Conservation (phyloP, 495 filamentous ascomycete genomes). For the Neurospora pannonica region DNA sequence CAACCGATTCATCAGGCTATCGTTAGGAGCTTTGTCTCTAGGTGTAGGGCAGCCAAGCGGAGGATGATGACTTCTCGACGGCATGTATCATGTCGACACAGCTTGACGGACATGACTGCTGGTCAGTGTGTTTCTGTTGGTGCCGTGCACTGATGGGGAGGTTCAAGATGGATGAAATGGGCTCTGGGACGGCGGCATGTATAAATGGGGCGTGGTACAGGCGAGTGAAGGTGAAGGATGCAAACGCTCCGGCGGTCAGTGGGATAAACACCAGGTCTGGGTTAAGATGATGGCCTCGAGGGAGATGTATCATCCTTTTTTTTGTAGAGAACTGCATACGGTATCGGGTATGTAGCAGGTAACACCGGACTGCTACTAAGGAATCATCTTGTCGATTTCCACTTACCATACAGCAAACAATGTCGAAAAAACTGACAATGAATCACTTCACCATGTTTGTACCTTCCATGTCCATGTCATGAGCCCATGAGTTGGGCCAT, state of each 20-base stretch:
- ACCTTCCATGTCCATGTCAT: not conserved
- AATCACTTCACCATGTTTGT: not conserved
- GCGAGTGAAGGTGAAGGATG: not conserved
- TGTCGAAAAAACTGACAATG: not conserved
- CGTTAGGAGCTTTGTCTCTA: slow-evolving; percentile 3
- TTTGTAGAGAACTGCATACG: not conserved
- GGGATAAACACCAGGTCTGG: not conserved
- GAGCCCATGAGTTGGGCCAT: not conserved
- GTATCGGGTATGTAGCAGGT: not conserved
- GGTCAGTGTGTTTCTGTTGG: not conserved
- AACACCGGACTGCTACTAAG: not conserved
- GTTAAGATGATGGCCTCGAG: not conserved
- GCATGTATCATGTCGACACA: not conserved
- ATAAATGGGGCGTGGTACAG: not conserved
- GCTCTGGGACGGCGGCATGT: not conserved
- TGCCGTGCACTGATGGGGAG: not conserved
- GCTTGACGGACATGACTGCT: not conserved
- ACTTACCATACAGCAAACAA: not conserved
- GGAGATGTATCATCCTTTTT: not conserved
- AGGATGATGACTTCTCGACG: slow-evolving; percentile 1
- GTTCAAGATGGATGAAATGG: not conserved
- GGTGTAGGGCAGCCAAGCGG: slow-evolving; percentile 9
- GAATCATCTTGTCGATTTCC: not conserved
- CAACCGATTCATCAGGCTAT: slow-evolving; percentile 3
- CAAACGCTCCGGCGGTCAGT: not conserved